A percentile compares a stretch with the other conserved stretches of the same genome.
Evolutionary conservation across 192 early-diverging fungal genomes (phyloP).

Genomic region (Coemansia sp.): DNA sequence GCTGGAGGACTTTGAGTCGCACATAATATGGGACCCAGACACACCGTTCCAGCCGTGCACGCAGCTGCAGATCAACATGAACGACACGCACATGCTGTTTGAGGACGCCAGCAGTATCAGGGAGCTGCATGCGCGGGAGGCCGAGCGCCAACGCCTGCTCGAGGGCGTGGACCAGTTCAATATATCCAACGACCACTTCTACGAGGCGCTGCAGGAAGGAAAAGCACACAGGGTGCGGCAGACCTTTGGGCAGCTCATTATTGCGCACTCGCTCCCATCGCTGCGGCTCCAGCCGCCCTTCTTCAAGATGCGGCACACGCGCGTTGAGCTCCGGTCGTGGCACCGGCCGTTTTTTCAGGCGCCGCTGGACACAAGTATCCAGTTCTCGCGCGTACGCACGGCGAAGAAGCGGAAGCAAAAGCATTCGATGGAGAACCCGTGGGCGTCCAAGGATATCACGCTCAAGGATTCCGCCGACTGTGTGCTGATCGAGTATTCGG

Average conservation of each 20-base stretch:
- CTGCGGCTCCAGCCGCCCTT: conserved; percentile 74
- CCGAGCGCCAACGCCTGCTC: conserved; percentile 60
- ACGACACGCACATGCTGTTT: conserved; percentile 78
- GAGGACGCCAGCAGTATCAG: conserved; percentile 55
- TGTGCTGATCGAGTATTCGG: conserved; percentile 89
- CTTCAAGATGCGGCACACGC: conserved; percentile 81
- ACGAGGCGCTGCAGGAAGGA: conserved; percentile 68
- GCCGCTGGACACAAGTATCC: conserved; percentile 59
- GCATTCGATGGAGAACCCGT: conserved; percentile 68
- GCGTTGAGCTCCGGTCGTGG: conserved; percentile 82
- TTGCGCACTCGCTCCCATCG: conserved; percentile 89
- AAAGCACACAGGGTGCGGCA: conserved; percentile 80
- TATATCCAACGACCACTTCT: conserved; percentile 84
- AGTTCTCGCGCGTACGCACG: conserved; percentile 74
- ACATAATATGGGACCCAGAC: conserved; percentile 81
- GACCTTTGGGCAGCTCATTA: conserved; percentile 79
- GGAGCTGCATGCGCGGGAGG: conserved; percentile 58
- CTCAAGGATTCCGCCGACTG: conserved; percentile 83
- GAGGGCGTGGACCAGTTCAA: conserved; percentile 78
- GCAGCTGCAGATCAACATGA: conserved; percentile 63
- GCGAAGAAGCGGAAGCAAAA: conserved; percentile 74
- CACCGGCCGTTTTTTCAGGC: conserved; percentile 82
- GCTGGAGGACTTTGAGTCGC: conserved; percentile 64
- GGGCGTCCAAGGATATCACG: conserved; percentile 84
- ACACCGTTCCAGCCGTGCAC: conserved; percentile 57